Evolutionary conservation across 306 rosid species (phyloP), one percentile per base, ranked within the genome.

Genomic region (Boehmeria nivea): DNA sequence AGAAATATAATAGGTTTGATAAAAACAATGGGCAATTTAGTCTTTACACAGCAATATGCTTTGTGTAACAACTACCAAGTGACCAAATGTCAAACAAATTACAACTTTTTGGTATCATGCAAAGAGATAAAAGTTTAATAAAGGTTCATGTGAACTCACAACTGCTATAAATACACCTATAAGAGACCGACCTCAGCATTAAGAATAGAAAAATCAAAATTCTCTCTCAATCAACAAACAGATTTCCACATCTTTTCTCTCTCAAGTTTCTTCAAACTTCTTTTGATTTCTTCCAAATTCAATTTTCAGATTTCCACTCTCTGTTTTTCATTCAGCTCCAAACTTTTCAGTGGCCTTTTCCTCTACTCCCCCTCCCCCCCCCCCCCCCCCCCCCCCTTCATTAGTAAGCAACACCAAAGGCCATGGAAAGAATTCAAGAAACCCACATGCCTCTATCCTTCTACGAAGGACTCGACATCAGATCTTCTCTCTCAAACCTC

Each of bases 401-500:
- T 11, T 36, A 4, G 54, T 21, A 13, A 4, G 54, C 23, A 7
- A 18, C 17, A 5, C 44, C 54, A 34, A 68, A 2, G 64, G 28
- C 4, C 38, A 78, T 84, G 88, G 73, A 76, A 1, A 54, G 73
- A 60, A 60, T 61, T 66, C 71, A 48, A 47, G 81, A 66, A 44
- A 58, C 19, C 26, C 38, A 38, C 12, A 19, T 62, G 47, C 76
- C 72, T 0, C 25, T 62, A 8, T 56, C 60, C 22, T 38, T 66
- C 57, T 34, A 59, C 42, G 57, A 68, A 20, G 52, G 71, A 16
- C 9, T 24, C 14, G 75, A 84, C 16, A 81, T 81, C 56, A 72
- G 89, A 1, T 77, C 85, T 1, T 75, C 72, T n/a, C 56, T 87
- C 16, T 87, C 96, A 6, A 76, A 77, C 7, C 87, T 87, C 42